Evolutionary conservation across 306 rosid genomes (phyloP).

Genomic region (Trifolium subterraneum): DNA sequence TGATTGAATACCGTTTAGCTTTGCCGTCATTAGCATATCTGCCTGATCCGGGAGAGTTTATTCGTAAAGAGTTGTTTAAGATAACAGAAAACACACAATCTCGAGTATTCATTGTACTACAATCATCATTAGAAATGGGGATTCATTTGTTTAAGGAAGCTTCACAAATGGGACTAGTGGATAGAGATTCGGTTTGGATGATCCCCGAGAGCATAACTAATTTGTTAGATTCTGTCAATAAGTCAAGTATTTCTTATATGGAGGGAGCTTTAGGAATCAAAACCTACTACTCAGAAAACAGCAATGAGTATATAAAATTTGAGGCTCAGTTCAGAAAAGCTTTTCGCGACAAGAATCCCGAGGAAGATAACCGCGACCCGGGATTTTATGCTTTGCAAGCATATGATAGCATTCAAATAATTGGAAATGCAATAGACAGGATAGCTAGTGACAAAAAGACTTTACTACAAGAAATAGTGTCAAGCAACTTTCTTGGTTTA

Average conservation of each 20-base stretch:
- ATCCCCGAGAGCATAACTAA: slow-evolving; percentile 62
- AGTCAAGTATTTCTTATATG: slow-evolving; percentile 56
- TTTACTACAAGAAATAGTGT: slow-evolving; percentile 35
- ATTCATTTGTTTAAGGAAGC: slow-evolving; percentile 65
- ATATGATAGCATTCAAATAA: slow-evolving; percentile 58
- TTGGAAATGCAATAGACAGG: slow-evolving; percentile 53
- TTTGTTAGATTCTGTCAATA: slow-evolving; percentile 52
- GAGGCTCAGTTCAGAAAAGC: slow-evolving; percentile 46
- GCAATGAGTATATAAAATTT: slow-evolving; percentile 48
- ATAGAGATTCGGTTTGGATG: slow-evolving; percentile 68
- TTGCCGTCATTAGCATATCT: slow-evolving; percentile 58
- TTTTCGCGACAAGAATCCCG: slow-evolving; percentile 44
- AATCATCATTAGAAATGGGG: slow-evolving; percentile 57
- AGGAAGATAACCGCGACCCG: slow-evolving; percentile 55
- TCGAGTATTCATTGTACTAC: slow-evolving; percentile 67
- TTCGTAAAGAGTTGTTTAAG: slow-evolving; percentile 53
- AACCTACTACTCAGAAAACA: slow-evolving; percentile 49
- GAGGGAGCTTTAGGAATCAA: slow-evolving; percentile 74
- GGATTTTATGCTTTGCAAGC: slow-evolving; percentile 68
- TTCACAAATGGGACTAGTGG: slow-evolving; percentile 59
- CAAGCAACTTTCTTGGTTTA: slow-evolving; percentile 55
- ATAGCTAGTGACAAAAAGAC: slow-evolving; percentile 20
- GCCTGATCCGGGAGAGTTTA: slow-evolving; percentile 44
- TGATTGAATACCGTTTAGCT: slow-evolving; percentile 61
- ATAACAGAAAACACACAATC: slow-evolving; percentile 50